Percentiles rank a stretch among this genome's conserved stretches.
phyloP scores from a whole-genome alignment of 371 early-diverging fungal species.

The Smittium mucronatum region DNA sequence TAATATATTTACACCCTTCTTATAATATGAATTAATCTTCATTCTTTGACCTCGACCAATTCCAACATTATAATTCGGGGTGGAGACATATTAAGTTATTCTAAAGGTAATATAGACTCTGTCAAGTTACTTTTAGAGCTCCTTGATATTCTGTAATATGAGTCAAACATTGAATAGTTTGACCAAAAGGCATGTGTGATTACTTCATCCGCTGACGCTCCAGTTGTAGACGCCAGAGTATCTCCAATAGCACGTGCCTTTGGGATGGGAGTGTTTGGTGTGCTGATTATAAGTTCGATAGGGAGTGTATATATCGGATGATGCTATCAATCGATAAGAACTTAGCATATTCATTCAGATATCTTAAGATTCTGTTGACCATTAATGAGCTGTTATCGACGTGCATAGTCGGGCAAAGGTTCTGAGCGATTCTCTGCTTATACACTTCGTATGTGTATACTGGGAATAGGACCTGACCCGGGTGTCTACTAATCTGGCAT shows the following conservation, averaged over 20 bases:
- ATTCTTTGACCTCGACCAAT: too few species aligned
- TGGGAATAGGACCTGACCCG: neutral
- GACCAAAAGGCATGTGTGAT: neutral
- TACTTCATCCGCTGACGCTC: neutral
- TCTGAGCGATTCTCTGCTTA: neutral
- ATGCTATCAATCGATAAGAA: neutral
- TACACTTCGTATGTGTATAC: neutral
- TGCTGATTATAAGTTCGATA: neutral
- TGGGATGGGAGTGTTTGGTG: neutral
- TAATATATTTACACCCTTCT: too few species aligned
- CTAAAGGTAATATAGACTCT: neutral
- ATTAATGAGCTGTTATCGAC: neutral
- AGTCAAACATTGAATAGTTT: neutral
- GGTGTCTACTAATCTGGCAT: neutral
- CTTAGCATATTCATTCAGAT: neutral
- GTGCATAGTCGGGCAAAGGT: neutral
- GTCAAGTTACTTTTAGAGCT: neutral
- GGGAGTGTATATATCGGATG: neutral
- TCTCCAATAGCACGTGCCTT: neutral
- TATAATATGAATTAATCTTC: too few species aligned
- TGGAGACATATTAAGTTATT: neutral
- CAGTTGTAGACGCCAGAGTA: neutral
- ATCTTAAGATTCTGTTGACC: neutral
- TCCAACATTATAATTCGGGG: neutral
- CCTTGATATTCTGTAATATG: neutral